These are phyloP conservation scores for Candida sojae DNA, from an alignment of 1,139 yeast species.

Conservation along the genomic window DNA sequence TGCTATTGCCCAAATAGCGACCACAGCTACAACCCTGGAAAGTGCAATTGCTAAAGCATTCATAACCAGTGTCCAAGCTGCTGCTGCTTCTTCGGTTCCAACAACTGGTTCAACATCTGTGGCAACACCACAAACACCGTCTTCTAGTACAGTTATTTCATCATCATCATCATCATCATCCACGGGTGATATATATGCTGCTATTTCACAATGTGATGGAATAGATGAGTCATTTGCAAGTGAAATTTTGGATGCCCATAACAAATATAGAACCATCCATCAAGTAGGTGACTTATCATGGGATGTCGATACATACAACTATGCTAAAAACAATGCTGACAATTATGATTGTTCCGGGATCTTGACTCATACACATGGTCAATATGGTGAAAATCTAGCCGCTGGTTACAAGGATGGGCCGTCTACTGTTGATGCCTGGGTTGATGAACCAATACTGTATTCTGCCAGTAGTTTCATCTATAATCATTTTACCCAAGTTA, in stretches of 20 bases:
- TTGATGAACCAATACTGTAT: conserved; percentile 63
- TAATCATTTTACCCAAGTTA: conserved; percentile 85
- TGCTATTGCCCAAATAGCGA: conserved; percentile 5
- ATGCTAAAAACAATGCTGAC: conserved; percentile 73
- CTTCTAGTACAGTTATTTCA: conserved; percentile 8
- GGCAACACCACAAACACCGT: conserved; percentile 1
- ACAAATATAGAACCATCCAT: conserved; percentile 59
- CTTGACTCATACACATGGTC: conserved; percentile 76
- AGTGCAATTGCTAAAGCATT: not conserved
- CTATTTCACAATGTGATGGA: conserved; percentile 25
- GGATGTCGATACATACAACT: conserved; percentile 61
- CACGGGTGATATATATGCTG: conserved; percentile 19
- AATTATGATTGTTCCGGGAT: conserved; percentile 68
- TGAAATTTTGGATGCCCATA: conserved; percentile 50
- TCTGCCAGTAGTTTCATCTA: conserved; percentile 30
- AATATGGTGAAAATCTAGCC: conserved; percentile 87
- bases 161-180: conserved; percentile 15
- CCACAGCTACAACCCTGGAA: not conserved
- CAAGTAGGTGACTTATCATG: conserved; percentile 59
- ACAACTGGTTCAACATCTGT: conserved; percentile 6
- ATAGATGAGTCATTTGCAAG: conserved; percentile 31
- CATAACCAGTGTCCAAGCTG: not conserved
- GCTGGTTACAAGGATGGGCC: conserved; percentile 61
- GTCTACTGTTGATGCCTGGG: conserved; percentile 79
- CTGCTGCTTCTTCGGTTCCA: conserved; percentile 5